phyloP scores from a whole-genome alignment of 2,329 filamentous ascomycete species.

The Fusarium sp. region DNA sequence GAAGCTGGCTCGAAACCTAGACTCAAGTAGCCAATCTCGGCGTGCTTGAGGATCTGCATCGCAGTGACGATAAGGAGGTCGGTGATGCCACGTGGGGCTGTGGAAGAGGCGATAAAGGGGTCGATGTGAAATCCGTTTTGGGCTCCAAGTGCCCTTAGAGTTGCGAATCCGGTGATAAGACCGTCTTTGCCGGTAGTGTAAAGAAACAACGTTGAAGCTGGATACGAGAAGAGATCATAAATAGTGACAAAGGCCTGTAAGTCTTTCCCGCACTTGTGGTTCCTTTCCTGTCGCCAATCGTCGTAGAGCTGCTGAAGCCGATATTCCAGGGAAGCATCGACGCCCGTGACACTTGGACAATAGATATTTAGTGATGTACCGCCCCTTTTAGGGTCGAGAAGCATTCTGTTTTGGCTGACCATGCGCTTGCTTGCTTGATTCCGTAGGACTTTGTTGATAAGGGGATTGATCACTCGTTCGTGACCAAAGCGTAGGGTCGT shows the following conservation, averaged over 20 bases:
- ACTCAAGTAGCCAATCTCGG: conserved; percentile 11
- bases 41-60: conserved; percentile 2
- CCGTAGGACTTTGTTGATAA: conserved; percentile 8
- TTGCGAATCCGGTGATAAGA: conserved; percentile 7
- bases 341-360: not conserved
- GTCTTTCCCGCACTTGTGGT: not conserved
- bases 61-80: conserved; percentile 11
- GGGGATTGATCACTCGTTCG: conserved; percentile 9
- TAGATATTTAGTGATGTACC: not conserved
- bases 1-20: conserved; percentile 4
- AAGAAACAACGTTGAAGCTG: not conserved
- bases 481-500: conserved; percentile 9
- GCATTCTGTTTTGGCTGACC: conserved; percentile 11
- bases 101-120: conserved; percentile 10
- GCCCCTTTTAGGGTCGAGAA: conserved; percentile 4
- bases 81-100: conserved; percentile 7
- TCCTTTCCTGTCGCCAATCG: conserved; percentile 9
- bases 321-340: not conserved
- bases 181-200: conserved; percentile 2
- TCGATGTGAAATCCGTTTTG: conserved; percentile 17
- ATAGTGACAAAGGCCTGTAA: conserved; percentile 16
- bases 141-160: conserved; percentile 10
- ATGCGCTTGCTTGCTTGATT: conserved; percentile 15
- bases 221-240: conserved; percentile 5
- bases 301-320: conserved; percentile 10